Evolutionary conservation across 805 yeast genomes (phyloP).

Genomic region (Saturnispora halmiae): DNA sequence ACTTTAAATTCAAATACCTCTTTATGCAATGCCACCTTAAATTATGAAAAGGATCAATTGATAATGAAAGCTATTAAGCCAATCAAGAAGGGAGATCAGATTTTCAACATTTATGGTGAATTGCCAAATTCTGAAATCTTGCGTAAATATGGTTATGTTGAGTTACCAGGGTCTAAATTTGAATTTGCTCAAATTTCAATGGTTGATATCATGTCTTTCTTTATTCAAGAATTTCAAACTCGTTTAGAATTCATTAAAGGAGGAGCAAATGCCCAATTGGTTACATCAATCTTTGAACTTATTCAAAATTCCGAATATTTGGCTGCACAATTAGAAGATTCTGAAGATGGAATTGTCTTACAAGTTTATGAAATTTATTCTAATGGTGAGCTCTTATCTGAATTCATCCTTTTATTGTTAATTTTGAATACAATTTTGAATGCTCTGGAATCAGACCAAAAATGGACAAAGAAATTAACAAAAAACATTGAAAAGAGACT

Average conservation of each 20-base stretch:
- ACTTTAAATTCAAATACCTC: conserved; percentile 79
- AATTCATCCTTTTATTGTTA: conserved; percentile 46
- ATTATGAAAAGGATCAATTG: conserved; percentile 39
- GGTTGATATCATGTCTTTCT: conserved; percentile 31
- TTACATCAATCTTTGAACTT: conserved; percentile 33
- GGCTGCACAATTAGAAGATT: conserved; percentile 25
- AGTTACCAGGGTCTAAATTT: conserved; percentile 53
- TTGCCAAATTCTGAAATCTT: conserved; percentile 85
- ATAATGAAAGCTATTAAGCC: conserved; percentile 63
- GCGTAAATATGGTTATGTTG: conserved; percentile 88
- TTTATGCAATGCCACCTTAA: conserved; percentile 64
- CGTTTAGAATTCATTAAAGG: conserved; percentile 17
- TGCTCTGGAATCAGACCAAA: conserved; percentile 25
- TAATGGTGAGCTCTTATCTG: conserved; percentile 52
- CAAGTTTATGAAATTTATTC: conserved; percentile 57
- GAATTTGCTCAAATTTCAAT: conserved; percentile 76
- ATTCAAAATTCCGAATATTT: conserved; percentile 29
- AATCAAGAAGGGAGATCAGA: conserved; percentile 60
- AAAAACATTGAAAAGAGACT: conserved; percentile 17
- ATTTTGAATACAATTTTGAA: conserved; percentile 34
- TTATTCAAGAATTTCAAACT: conserved; percentile 22
- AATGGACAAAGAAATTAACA: conserved; percentile 26
- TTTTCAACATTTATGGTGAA: conserved; percentile 84
- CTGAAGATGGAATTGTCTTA: conserved; percentile 32
- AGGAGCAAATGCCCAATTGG: conserved; percentile 11